Percentiles rank a stretch among this genome's conserved stretches.
These are phyloP conservation scores for Exophiala sp. DNA, from an alignment of 2,329 filamentous ascomycete species.

Conservation along the genomic window DNA sequence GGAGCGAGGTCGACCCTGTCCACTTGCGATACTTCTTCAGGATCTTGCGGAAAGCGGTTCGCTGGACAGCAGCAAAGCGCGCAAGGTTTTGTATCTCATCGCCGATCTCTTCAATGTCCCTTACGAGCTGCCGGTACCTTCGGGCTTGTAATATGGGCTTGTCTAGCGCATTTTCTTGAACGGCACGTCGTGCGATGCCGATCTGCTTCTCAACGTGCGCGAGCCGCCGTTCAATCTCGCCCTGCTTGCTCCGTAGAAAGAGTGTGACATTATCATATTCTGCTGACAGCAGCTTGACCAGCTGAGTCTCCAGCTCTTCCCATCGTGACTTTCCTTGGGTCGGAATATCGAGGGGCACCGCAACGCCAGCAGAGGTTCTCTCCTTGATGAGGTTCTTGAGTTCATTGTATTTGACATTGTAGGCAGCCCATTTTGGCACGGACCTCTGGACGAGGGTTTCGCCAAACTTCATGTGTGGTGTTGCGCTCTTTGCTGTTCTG, in stretches of 20 bases:
- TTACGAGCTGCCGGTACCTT: conserved; percentile 47
- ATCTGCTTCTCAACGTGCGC: conserved; percentile 39
- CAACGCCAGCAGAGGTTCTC: conserved; percentile 65
- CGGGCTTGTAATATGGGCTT: conserved; percentile 27
- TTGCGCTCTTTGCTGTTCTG: not conserved
- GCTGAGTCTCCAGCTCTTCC: conserved; percentile 61
- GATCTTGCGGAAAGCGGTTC: conserved; percentile 72
- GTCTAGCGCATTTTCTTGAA: conserved; percentile 12
- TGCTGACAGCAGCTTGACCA: conserved; percentile 63
- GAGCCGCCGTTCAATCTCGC: conserved; percentile 66
- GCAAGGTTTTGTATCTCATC: conserved; percentile 65
- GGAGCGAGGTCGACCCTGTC: conserved; percentile 65
- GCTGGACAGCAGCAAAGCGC: conserved; percentile 67
- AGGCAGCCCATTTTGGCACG: conserved; percentile 74
- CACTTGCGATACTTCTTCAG: conserved; percentile 86
- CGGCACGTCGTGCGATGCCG: conserved; percentile 28
- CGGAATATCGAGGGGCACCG: conserved; percentile 65
- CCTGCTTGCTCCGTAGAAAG: conserved; percentile 72
- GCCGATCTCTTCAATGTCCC: conserved; percentile 50
- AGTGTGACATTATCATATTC: conserved; percentile 73
- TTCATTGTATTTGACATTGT: conserved; percentile 85
- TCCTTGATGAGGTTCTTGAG: conserved; percentile 79
- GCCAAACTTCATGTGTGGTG: conserved; percentile 65
- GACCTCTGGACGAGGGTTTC: conserved; percentile 67
- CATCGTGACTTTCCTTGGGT: conserved; percentile 57